Evolutionary conservation across 1,284 basidiomycete genomes (phyloP).

Genomic region (Mycena sp.): DNA sequence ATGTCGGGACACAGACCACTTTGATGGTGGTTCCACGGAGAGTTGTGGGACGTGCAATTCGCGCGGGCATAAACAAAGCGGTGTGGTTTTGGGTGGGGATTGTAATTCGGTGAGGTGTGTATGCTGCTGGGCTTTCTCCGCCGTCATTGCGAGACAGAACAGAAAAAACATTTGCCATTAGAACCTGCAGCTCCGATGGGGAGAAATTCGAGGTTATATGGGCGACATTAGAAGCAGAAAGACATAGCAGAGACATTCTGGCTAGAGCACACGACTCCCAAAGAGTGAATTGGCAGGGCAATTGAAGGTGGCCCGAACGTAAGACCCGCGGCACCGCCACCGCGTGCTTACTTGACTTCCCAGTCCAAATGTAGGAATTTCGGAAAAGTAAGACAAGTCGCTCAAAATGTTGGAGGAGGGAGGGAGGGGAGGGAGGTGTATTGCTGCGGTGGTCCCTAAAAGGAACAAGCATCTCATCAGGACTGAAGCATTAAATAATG

Average conservation of each 20-base stretch:
- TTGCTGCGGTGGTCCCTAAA: too few relatives aligned
- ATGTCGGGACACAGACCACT: slow-evolving; percentile 73
- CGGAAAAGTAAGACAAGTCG: not conserved
- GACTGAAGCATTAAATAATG: too few relatives aligned
- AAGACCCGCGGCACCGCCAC: too few relatives aligned
- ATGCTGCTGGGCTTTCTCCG: slow-evolving; percentile 17
- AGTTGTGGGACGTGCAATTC: slow-evolving; percentile 45
- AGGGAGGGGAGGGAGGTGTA: too few relatives aligned
- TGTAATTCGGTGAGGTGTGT: slow-evolving; percentile 60
- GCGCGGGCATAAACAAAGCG: slow-evolving; percentile 78
- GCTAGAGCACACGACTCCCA: not conserved
- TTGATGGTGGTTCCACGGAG: slow-evolving; percentile 65
- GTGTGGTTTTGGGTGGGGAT: slow-evolving; percentile 61
- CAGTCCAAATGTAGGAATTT: slow-evolving; percentile 1
- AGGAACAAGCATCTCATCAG: too few relatives aligned
- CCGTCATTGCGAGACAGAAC: slow-evolving; percentile 38
- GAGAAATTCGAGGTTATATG: slow-evolving; percentile 50
- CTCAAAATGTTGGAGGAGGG: too few relatives aligned
- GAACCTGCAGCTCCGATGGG: slow-evolving; percentile 55
- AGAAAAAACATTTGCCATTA: slow-evolving; percentile 66
- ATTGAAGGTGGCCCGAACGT: not conserved
- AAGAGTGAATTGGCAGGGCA: not conserved
- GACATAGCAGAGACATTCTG: slow-evolving; percentile 58
- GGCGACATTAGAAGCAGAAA: slow-evolving; percentile 62
- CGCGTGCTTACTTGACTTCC: not conserved